Base-by-base conservation (phyloP, 1,284 basidiomycete species). In the Ceratobasidium sp. region DNA sequence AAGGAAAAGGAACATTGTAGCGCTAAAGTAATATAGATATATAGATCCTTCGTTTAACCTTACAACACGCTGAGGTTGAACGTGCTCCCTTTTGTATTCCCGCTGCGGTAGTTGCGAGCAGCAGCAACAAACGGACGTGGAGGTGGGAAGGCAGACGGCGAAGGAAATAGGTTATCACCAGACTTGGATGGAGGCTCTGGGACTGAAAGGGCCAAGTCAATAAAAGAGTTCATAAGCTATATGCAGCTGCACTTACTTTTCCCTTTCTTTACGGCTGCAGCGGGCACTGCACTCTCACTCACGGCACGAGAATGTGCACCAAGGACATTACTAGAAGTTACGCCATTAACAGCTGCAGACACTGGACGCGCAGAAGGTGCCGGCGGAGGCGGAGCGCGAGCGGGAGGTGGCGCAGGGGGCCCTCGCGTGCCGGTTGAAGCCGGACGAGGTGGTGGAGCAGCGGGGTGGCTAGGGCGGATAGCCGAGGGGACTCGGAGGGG, bases 131-230 rank as follows among this genome's bases (percentile, higher is more conserved):
- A 94, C 37, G 86, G 85, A 58, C 92, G 88, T n/a, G 93, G 93
- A 17, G 90, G 89, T 15, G 93, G 93, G 82, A 94, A 94, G 66
- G 90, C 91, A 26, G 85, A 84, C 20, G 77, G 76, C 11, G 89
- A 87, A 15, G 92, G 91, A 81, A 94, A 94, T 26, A 86, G 89
- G 81, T 93, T 91, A 33, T 86, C 81, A 20, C 92, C 92, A 61
- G 87, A 88, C 76, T 87, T 89, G 0, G 92, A 89, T 31, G 93
- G 92, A 42, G 93, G 93, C 4, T 91, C 89, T 49, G 92, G 91
- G 76, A 94, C 93, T 94, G 77, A 4, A 79, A 56, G 65, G 67
- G 75, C 60, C 35, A 71, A 71, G 63, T n/a, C 37, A 26, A 78
- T 42, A 47, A 42, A 78, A 31, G 73, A 51, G 61, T 42, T 53